phyloP scores from a whole-genome alignment of 106 monocot genomes.

The Agapanthus africanus region DNA sequence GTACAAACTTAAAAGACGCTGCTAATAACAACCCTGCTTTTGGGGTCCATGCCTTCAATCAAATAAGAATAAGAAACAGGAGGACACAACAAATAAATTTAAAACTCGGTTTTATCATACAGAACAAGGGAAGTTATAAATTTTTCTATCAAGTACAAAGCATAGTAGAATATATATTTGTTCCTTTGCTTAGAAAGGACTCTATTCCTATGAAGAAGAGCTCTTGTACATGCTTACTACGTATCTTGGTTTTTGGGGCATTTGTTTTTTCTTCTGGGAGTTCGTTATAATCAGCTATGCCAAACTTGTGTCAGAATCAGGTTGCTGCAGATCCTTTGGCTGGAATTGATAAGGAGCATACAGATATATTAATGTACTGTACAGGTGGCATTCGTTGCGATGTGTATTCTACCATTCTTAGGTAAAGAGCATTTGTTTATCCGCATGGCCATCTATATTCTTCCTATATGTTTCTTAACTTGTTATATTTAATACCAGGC shows the following conservation, averaged over 20 bases:
- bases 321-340: conserved; percentile 57
- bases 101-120: no score
- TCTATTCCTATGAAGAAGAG: not conserved
- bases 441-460: not conserved
- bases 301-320: conserved; percentile 16
- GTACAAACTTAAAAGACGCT: no score
- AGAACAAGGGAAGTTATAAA: no score
- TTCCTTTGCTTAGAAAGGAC: not conserved
- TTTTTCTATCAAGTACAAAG: no score
- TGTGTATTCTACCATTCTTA: conserved; percentile 90
- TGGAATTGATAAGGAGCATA: conserved; percentile 59
- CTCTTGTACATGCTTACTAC: not conserved
- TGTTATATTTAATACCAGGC: conserved; percentile 25
- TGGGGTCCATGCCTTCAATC: no score
- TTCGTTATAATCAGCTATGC: not conserved
- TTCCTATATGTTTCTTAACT: not conserved
- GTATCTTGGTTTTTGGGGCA: not conserved
- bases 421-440: conserved; percentile 21
- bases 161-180: no score
- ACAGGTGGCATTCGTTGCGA: conserved; percentile 98
- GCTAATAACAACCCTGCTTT: no score
- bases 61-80: no score
- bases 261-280: not conserved
- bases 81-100: no score
- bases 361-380: conserved; percentile 93